Base-by-base conservation (phyloP, 208 protist genomes). In the Histomonas meleagridis region DNA sequence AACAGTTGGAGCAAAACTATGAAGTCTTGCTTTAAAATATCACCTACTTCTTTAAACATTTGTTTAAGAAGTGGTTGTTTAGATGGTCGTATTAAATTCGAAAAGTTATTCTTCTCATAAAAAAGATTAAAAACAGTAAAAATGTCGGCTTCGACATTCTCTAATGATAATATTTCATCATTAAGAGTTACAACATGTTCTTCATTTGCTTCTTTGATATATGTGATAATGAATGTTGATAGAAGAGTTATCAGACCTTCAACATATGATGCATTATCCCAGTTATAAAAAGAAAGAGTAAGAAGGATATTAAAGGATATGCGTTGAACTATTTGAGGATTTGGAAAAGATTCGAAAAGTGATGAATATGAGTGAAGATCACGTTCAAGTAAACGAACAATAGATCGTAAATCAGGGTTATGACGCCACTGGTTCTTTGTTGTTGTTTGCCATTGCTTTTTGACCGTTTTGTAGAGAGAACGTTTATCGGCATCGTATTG, bases 81-180 rank as follows among this genome's bases (percentile, higher is more conserved):
- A 12, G 23, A n/a, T n/a, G n/a, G n/a, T n/a, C n/a, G n/a, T n/a
- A n/a, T n/a, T n/a, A n/a, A n/a, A n/a, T n/a, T 46, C 32, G 32
- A 55, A 40, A 86, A 55, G 1, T 86, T 86, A 55, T 86, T 86
- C 18, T 86, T 51, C 32, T 86, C 76, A 57, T 86, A 86, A 35
- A 86, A 86, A 7, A 57, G 51, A n/a, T 38, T 55, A n/a, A 86
- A 86, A 21, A 40, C 51, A 40, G 46, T 55, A n/a, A 86, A 86
- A 38, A 86, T 86, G 9, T 86, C 26, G 16, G 40, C n/a, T 55
- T 86, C 76, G 32, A 48, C 32, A 18, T 86, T 46, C 14, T 46
- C 76, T 7, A 86, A 26, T 57, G 76, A 48, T 1, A 86, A 16
- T 55, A 57, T 28, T 46, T 86, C 46, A 48, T 46, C 76, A 46